Evolutionary conservation across 2,329 filamentous ascomycete species (phyloP).

Genomic region (Colletotrichum destructivum): DNA sequence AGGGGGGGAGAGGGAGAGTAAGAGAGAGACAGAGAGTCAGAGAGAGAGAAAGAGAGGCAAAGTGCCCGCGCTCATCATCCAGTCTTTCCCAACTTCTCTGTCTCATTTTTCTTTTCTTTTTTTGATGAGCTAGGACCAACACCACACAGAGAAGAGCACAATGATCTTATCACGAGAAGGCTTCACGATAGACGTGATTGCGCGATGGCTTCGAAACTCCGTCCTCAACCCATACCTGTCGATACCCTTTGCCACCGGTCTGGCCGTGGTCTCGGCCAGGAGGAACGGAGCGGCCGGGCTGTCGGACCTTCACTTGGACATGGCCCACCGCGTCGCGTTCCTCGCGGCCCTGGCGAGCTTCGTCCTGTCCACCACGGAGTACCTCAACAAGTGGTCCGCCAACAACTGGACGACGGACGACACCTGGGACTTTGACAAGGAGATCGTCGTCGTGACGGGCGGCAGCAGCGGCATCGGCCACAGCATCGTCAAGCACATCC

Average conservation of each 20-base stretch:
- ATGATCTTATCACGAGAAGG: conserved; percentile 44
- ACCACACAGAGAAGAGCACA: not conserved
- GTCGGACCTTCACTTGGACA: conserved; percentile 9
- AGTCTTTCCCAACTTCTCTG: too few relatives aligned
- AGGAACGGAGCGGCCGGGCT: conserved; percentile 9
- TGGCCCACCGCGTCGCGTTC: conserved; percentile 25
- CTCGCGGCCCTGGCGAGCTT: conserved; percentile 37
- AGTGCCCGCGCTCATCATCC: not conserved
- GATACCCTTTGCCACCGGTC: conserved; percentile 40
- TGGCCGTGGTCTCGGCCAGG: conserved; percentile 31
- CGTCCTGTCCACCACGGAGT: conserved; percentile 45
- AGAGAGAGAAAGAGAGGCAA: too few relatives aligned
- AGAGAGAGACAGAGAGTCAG: too few relatives aligned
- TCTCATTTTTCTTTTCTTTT: too few relatives aligned
- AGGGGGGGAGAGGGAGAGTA: too few relatives aligned
- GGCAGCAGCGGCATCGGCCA: conserved; percentile 60
- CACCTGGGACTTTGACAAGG: conserved; percentile 55
- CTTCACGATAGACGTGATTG: conserved; percentile 47
- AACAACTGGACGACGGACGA: conserved; percentile 47
- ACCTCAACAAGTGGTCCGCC: conserved; percentile 44
- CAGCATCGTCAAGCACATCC: conserved; percentile 52
- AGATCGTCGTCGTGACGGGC: conserved; percentile 62
- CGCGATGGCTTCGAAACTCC: conserved; percentile 39
- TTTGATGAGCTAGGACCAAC: too few relatives aligned
- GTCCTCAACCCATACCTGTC: conserved; percentile 45